Evolutionary conservation across 2,329 filamentous ascomycete species (phyloP).

Genomic region (Leptographium wingfieldii): DNA sequence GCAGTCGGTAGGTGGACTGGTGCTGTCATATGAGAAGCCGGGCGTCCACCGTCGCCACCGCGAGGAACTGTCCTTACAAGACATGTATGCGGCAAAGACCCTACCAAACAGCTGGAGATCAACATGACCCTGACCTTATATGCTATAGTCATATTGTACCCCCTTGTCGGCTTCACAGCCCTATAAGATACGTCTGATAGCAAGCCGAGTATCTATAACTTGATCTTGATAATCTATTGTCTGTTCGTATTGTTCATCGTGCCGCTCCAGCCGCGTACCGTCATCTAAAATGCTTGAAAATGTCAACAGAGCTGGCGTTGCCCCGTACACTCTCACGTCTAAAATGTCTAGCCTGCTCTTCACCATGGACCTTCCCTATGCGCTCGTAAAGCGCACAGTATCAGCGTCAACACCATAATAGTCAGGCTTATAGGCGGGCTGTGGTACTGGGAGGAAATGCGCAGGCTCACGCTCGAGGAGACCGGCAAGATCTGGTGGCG

Average conservation of each 20-base stretch:
- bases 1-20: too few species aligned
- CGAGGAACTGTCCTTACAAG: neutral
- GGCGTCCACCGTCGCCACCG: neutral
- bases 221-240: neutral
- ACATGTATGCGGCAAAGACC: neutral
- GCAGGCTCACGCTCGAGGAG: too few species aligned
- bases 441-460: too few species aligned
- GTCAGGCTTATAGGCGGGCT: too few species aligned
- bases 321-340: too few species aligned
- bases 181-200: neutral
- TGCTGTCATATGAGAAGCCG: neutral
- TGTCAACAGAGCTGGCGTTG: too few species aligned
- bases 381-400: too few species aligned
- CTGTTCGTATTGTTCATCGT: neutral
- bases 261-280: neutral
- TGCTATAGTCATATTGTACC: slow-evolving; percentile 2
- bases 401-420: too few species aligned
- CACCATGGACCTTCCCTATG: too few species aligned
- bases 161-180: slow-evolving; percentile 2
- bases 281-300: neutral
- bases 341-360: too few species aligned
- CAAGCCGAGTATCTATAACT: neutral
- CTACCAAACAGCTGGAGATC: slow-evolving; percentile 6
- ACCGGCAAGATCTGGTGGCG: too few species aligned
- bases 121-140: slow-evolving; percentile 6